Base-by-base conservation (phyloP, 768 basidiomycete genomes). In the Amanita inopinata region DNA sequence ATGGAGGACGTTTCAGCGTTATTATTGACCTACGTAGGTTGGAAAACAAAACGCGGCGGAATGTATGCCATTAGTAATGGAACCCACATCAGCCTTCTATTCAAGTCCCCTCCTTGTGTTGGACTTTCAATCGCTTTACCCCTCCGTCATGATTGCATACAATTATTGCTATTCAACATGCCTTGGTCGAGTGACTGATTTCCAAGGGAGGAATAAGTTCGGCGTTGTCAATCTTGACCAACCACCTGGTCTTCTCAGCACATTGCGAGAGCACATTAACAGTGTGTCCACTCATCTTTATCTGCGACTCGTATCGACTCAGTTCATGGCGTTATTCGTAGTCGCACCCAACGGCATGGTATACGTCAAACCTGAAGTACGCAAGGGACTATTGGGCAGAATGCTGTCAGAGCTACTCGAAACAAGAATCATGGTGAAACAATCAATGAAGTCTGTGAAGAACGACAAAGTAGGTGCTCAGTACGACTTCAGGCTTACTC, bases 141-240 rank as follows among this genome's bases (percentile, higher is more conserved):
- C 96, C 0, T 96, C 92, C 0, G 69, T 97, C 46, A 98, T 98
- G 94, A 94, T 98, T 51, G 94, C 92, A 4, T 93, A 99, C 64
- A 98, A 98, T 59, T 91, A 91, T 59, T 91, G 88, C 55, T 93
- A 91, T 57, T 97, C 93, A 19, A 99, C 96, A 2, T 98, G 93
- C 58, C 70, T 99, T 22, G 96, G 96, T 7, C 78, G 93, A 9
- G 69, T 89, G 28, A 68, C 70, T n/a, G 70, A 80, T n/a, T 94
- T 93, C 61, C 81, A 90, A 57, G 92, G 84, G 6, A 73, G 73
- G 19, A 80, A 84, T 57, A 94, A 94, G 59, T 75, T 98, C 40
- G 96, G 96, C 2, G 85, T 93, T 33, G 65, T 76, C 31, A 75
- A 90, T 47, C 67, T 88, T 12, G 67, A 82, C 28, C 66, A 81